These are phyloP conservation scores for Shiraia bambusicola DNA, from an alignment of 2,329 filamentous ascomycete genomes.

Conservation along the genomic window DNA sequence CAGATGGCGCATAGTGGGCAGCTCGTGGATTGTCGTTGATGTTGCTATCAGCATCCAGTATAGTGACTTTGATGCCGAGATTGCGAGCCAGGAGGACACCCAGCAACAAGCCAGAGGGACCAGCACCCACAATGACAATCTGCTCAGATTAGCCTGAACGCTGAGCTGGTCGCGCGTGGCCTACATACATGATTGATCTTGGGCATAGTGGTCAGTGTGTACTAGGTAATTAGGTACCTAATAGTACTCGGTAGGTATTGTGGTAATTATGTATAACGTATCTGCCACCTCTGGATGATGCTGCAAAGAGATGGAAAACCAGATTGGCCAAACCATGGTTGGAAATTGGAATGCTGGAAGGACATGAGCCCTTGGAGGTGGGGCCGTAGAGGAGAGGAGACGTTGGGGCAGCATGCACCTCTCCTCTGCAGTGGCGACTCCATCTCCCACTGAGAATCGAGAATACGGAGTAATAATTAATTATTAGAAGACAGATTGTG, in stretches of 20 bases:
- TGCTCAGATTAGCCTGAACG: constrained; percentile 12
- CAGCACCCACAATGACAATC: constrained; percentile 37
- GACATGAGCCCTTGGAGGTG: constrained; percentile 14
- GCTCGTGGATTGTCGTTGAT: constrained; percentile 63
- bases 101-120: constrained; percentile 38
- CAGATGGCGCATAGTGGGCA: constrained; percentile 62
- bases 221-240: too few species aligned
- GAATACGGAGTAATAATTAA: too few species aligned
- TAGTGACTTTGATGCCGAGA: constrained; percentile 52
- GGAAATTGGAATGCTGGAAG: constrained; percentile 5
- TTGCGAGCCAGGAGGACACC: constrained; percentile 55
- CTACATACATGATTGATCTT: constrained; percentile 35
- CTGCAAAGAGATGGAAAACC: constrained; percentile 7
- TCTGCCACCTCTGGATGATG: too few species aligned
- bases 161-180: background rate
- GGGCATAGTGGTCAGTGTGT: constrained; percentile 22
- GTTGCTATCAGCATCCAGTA: constrained; percentile 57
- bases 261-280: too few species aligned
- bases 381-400: constrained; percentile 16
- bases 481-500: constrained; percentile 15
- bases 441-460: constrained; percentile 3
- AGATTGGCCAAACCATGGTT: constrained; percentile 1
- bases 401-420: constrained; percentile 8
- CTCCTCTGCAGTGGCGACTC: constrained; percentile 13
- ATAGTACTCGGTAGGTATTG: too few species aligned